phyloP scores from a whole-genome alignment of 75 land plant species.

The Gnetum montanum region DNA sequence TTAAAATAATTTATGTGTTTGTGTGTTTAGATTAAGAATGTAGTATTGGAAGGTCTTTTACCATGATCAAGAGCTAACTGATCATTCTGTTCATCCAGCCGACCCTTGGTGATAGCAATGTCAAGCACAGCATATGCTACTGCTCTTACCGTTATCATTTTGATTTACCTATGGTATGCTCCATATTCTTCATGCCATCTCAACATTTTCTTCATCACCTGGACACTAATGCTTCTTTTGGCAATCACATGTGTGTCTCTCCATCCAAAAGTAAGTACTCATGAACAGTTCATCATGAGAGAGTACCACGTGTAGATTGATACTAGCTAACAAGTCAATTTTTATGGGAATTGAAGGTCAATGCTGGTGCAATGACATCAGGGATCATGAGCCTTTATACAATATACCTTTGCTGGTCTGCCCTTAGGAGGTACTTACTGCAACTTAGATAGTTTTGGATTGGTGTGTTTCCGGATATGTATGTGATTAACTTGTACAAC shows the following conservation, averaged over 20 bases:
- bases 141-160: conserved; percentile 50
- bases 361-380: conserved; percentile 75
- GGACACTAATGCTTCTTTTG: conserved; percentile 59
- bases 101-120: conserved; percentile 36
- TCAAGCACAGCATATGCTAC: conserved; percentile 43
- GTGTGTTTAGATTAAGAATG: too few species aligned
- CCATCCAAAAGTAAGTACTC: conserved; percentile 59
- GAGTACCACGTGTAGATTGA: too few species aligned
- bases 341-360: conserved; percentile 43
- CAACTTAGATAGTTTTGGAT: neutral
- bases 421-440: conserved; percentile 56
- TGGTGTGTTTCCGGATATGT: neutral
- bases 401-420: conserved; percentile 90
- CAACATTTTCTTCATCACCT: conserved; percentile 85
- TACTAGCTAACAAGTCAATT: too few species aligned
- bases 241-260: conserved; percentile 73
- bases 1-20: conserved; percentile 1
- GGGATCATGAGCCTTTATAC: conserved; percentile 69
- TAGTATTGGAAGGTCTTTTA: too few species aligned
- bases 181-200: conserved; percentile 63
- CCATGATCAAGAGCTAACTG: too few species aligned
- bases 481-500: too few species aligned
- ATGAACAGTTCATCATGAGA: neutral
- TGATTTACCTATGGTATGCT: conserved; percentile 88
- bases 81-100: conserved; percentile 41